Conservation (phyloP, 768 basidiomycete species). For the Mycena belliarum region DNA sequence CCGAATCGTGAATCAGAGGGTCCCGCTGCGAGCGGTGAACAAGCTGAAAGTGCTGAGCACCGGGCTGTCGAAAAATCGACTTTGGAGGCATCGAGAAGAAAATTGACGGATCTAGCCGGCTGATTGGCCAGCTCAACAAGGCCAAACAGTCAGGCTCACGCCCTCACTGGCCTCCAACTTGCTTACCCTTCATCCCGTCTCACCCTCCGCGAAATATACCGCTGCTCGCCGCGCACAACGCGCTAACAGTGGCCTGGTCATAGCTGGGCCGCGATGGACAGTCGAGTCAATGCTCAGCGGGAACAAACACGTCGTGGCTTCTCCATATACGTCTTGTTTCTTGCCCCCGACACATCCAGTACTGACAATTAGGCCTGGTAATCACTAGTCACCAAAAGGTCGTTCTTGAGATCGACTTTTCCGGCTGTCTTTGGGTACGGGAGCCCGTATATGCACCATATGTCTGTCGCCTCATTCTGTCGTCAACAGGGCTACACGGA, state of each 20-base stretch:
- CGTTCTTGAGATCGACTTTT: slow-evolving; percentile 90
- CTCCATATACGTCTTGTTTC: slow-evolving; percentile 75
- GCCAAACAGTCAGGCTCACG: slow-evolving; percentile 4
- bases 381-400: slow-evolving; percentile 96
- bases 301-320: slow-evolving; percentile 83
- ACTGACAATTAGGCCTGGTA: slow-evolving; percentile 49
- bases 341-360: slow-evolving; percentile 25
- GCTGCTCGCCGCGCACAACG: slow-evolving; percentile 22
- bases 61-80: slow-evolving; percentile 89
- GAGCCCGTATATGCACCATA: background rate
- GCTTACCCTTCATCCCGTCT: slow-evolving; percentile 16
- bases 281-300: slow-evolving; percentile 63
- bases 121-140: background rate
- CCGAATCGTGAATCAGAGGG: slow-evolving; percentile 91
- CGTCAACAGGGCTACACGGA: slow-evolving; percentile 83
- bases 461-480: slow-evolving; percentile 23
- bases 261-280: slow-evolving; percentile 41
- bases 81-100: slow-evolving; percentile 58
- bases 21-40: slow-evolving; percentile 96
- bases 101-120: slow-evolving; percentile 21
- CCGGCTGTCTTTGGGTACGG: slow-evolving; percentile 81
- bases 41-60: slow-evolving; percentile 92
- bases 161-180: slow-evolving; percentile 8
- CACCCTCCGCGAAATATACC: slow-evolving; percentile 28
- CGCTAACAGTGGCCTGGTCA: slow-evolving; percentile 13